phyloP scores from a whole-genome alignment of 805 yeast species.

The Myxozyma vanderwaltii region DNA sequence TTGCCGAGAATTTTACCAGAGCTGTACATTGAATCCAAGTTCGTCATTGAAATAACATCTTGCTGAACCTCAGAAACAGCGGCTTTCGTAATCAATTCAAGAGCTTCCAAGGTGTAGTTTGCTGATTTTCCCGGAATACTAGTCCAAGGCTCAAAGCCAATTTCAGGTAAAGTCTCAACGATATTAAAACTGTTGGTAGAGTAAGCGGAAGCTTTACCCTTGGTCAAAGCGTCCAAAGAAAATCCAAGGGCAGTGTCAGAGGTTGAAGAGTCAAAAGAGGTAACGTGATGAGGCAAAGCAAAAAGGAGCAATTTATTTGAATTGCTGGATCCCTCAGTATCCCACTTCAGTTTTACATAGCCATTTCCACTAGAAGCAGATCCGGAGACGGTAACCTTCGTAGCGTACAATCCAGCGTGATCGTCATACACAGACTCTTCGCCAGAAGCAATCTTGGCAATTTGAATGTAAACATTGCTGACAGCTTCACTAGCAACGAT shows the following conservation, averaged over 20 bases:
- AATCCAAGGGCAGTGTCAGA: conserved; percentile 40
- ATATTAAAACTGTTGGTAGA: conserved; percentile 41
- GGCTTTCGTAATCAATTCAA: conserved; percentile 48
- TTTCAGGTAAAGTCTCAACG: conserved; percentile 46
- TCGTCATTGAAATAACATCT: conserved; percentile 59
- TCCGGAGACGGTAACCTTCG: conserved; percentile 51
- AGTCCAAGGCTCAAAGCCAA: conserved; percentile 66
- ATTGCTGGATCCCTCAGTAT: conserved; percentile 43
- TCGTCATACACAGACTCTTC: conserved; percentile 51
- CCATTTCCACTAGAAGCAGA: conserved; percentile 27
- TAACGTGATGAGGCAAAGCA: conserved; percentile 69
- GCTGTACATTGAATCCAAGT: conserved; percentile 83
- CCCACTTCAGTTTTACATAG: conserved; percentile 17
- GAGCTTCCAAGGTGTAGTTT: conserved; percentile 46
- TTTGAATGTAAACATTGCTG: conserved; percentile 59
- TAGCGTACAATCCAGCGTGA: conserved; percentile 65
- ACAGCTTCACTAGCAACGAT: conserved; percentile 50
- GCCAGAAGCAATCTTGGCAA: conserved; percentile 53
- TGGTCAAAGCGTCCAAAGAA: conserved; percentile 52
- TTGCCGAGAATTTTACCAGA: conserved; percentile 88
- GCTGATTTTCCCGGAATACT: conserved; percentile 48
- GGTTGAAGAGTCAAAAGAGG: conserved; percentile 43
- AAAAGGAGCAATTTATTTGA: conserved; percentile 53
- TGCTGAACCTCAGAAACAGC: conserved; percentile 57
- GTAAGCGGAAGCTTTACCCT: conserved; percentile 47